phyloP scores from a whole-genome alignment of 106 monocot genomes.

The Narthecium ossifragum region DNA sequence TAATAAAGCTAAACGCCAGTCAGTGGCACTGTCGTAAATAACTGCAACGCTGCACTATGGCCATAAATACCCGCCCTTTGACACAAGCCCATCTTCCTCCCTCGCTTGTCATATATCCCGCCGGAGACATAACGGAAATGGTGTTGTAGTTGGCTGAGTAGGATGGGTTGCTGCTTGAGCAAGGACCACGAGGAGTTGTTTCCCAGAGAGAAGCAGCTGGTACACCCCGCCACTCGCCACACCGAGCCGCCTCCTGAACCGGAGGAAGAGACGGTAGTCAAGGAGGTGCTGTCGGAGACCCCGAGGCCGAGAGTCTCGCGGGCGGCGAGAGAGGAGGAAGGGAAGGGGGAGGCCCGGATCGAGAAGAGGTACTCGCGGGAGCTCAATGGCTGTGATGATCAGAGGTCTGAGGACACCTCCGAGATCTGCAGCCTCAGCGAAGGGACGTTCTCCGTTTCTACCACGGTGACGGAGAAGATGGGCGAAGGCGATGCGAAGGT shows the following conservation, averaged over 20 bases:
- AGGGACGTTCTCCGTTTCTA: conserved; percentile 15
- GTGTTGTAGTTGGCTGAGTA: background rate
- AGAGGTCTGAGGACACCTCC: conserved; percentile 17
- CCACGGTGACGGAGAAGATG: conserved; percentile 3
- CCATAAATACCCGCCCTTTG: too few relatives aligned
- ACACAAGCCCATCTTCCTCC: too few relatives aligned
- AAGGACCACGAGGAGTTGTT: background rate
- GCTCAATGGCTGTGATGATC: background rate
- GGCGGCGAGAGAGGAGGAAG: too few relatives aligned
- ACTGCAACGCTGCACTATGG: too few relatives aligned
- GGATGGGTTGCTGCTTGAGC: conserved; percentile 12
- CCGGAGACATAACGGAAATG: too few relatives aligned
- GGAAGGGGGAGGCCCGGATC: background rate
- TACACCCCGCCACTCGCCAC: background rate
- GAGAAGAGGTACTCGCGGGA: background rate
- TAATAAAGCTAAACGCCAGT: too few relatives aligned
- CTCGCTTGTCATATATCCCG: too few relatives aligned
- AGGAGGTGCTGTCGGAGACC: conserved; percentile 63
- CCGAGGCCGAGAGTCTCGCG: conserved; percentile 26
- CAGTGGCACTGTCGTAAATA: too few relatives aligned
- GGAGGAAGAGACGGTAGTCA: conserved; percentile 48
- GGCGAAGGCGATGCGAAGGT: background rate
- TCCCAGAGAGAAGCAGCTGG: background rate
- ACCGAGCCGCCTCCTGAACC: conserved; percentile 16
- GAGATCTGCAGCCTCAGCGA: conserved; percentile 25